A percentile compares a stretch with the other conserved stretches of the same genome.
Evolutionary conservation across 176 grass and related monocot genomes (phyloP).

Genomic region (maize (Zea mays)): Zm-B73-REFERENCE-NAM-5.0 NC_050104.1:147506001-147506500

Average conservation of each 20-base stretch:
- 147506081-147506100: slow-evolving; percentile 98
- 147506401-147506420: too few species aligned
- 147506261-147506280: slow-evolving; percentile 15
- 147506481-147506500: too few species aligned
- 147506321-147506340: slow-evolving; percentile 76
- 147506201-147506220: slow-evolving; percentile 34
- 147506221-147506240: slow-evolving; percentile 16
- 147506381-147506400: slow-evolving; percentile 58
- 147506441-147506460: too few species aligned
- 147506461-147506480: too few species aligned
- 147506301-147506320: slow-evolving; percentile 49
- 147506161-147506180: not conserved
- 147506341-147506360: slow-evolving; percentile 62
- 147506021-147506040: slow-evolving; percentile 59
- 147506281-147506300: slow-evolving; percentile 11
- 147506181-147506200: not conserved
- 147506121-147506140: not conserved
- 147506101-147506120: slow-evolving; percentile 58
- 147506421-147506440: too few species aligned
- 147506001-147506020: slow-evolving; percentile 71
- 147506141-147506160: not conserved
- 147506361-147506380: slow-evolving; percentile 64
- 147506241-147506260: slow-evolving; percentile 32
- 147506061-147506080: slow-evolving; percentile 60
- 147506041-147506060: slow-evolving; percentile 40